Conservation (phyloP, 2,329 filamentous ascomycete species). For the Botrytis galanthina region DNA sequence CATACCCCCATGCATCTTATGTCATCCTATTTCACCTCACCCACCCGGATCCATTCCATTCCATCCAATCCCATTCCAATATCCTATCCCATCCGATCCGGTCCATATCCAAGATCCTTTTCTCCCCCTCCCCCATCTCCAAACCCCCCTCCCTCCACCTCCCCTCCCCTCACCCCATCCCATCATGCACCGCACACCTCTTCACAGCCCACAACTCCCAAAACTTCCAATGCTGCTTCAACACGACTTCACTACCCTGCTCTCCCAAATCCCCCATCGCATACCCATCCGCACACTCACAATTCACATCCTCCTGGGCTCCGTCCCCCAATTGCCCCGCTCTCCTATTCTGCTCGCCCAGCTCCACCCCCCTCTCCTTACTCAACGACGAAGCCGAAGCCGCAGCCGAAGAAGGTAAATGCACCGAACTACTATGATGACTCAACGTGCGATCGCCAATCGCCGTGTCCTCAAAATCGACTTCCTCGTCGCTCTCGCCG, state of each 20-base stretch:
- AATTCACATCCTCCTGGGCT: background rate
- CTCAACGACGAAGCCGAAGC: background rate
- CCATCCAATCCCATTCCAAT: background rate
- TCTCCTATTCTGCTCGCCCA: background rate
- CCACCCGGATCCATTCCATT: background rate
- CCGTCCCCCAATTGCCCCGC: too few relatives aligned
- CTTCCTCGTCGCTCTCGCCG: constrained; percentile 5
- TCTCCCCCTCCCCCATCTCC: background rate
- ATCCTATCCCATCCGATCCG: background rate
- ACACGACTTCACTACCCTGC: background rate
- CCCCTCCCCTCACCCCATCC: background rate
- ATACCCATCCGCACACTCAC: constrained; percentile 16
- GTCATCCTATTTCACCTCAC: background rate
- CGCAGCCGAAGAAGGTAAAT: background rate
- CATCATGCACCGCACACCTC: constrained; percentile 19
- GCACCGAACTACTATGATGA: constrained; percentile 17
- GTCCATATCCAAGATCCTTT: too few relatives aligned
- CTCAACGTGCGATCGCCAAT: constrained; percentile 13
- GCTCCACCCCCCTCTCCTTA: background rate
- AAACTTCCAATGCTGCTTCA: constrained; percentile 20
- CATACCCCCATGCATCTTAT: too few relatives aligned
- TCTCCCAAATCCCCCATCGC: constrained; percentile 9
- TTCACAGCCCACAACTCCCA: constrained; percentile 22
- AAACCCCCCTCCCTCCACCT: background rate
- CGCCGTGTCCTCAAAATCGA: constrained; percentile 13